Evolutionary conservation across 2,329 filamentous ascomycete species (phyloP), one percentile per base, ranked within the genome.

Genomic region (Xylaria sp.): DNA sequence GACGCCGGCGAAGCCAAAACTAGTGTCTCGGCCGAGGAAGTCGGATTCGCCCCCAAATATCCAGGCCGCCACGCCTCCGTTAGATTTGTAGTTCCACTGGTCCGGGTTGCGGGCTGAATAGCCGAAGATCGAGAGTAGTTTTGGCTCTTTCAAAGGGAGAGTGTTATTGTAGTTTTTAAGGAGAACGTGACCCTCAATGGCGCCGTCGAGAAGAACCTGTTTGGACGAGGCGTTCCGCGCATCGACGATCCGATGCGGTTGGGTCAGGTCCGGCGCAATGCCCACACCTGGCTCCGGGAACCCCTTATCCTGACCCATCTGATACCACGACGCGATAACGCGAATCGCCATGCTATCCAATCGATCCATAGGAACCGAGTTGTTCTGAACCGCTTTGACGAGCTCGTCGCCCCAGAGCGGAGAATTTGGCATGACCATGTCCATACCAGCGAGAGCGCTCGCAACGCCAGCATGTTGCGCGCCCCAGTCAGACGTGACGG

Each of bases 121-220:
- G 30, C 85, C 82, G 66, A 83, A 86, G n/a, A 88, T 65, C 1
- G 84, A 83, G 49, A 89, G 64, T 62, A 81, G 66, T 61, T 76
- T 73, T 2, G 79, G 79, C 9, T 76, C 71, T 7, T 76, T 76
- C 0, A 88, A 71, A 0, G 85, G 85, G 0, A 88, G 76, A 0
- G 81, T 74, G 11, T 75, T 76, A 48, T 82, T 80, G 46, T 69
- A 73, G 68, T 88, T 88, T 70, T 88, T 88, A 35, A 88, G 77
- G 0, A 88, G 76, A 1, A 88, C 85, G 57, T 86, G 83, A 3
- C 85, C 84, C 65, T 87, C 84, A 3, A 85, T 74, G 0, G 83
- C 84, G 2, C 83, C 81, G n/a, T 83, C 75, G 0, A 86, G 67
- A 0, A 85, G 69, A 0, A 72, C 69, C 54, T 72, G 66, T 52